Base-by-base conservation (phyloP, 148 eudicot species). In the Persicaria maculosa region DNA sequence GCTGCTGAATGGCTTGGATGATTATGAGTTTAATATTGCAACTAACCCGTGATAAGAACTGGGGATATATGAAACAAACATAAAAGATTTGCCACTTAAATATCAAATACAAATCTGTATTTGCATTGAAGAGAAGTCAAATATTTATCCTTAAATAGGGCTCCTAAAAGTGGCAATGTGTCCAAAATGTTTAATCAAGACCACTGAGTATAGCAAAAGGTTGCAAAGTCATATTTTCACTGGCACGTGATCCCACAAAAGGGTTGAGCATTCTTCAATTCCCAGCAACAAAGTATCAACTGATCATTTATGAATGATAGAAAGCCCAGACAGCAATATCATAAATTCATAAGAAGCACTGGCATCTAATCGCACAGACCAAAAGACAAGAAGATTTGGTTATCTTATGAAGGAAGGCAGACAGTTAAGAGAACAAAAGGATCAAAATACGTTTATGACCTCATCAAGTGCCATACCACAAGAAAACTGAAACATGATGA, bases 321-420 rank as follows among this genome's bases (percentile, higher is more conserved):
- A 64, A 5, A 36, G 17, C 36, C 36, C 69, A 25, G 69, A 40
- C 36, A 64, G 44, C 44, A 12, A 15, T 64, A 64, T 31, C 17
- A 64, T 64, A 44, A 64, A 17, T 22, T 62, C 68, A 62, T n/a
- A 5, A 61, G 68, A 64, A 64, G 16, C 17, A 40, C 69, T 64
- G 45, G 69, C n/a, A 64, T n/a, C n/a, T n/a, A n/a, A 65, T 36
- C 19, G 6, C 19, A 65, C 46, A 20, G 17, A 25, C 62, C 17
- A 57, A 57, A 20, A 19, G 7, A 57, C 36, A 57, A 54, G 46
- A 45, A 5, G 9, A 20, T 20, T 61, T 61, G 10, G 25, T 16
- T 10, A 62, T 62, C 44, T 62, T 25, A 62, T 62, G 44, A 31
- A 22, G 19, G 6, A 59, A 9, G 68, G 5, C 44, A 31, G 44